Conservation (phyloP, 371 early-diverging fungal species). For the Nematocida sp. region DNA sequence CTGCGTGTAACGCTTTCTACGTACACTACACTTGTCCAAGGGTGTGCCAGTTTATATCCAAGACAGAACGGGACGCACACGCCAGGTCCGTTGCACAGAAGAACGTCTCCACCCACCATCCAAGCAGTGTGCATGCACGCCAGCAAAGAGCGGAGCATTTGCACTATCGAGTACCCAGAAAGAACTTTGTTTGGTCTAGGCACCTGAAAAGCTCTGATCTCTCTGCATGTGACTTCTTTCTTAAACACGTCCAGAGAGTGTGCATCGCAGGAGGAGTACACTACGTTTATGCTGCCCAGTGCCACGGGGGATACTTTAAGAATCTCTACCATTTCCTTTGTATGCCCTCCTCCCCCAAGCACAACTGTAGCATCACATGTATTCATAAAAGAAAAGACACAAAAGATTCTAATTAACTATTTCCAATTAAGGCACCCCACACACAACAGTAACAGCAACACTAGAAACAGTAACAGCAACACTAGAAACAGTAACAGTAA, state of each 20-base stretch:
- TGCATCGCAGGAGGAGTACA: neutral
- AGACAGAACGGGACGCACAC: conserved; percentile 5
- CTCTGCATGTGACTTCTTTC: neutral
- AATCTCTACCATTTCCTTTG: conserved; percentile 39
- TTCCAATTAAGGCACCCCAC: neutral
- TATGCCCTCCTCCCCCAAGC: conserved; percentile 50
- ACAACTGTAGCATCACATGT: neutral
- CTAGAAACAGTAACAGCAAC: too few relatives aligned
- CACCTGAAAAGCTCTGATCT: neutral
- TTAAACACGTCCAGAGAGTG: neutral
- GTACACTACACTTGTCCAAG: conserved; percentile 8
- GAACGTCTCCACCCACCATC: neutral
- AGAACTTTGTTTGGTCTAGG: conserved; percentile 33
- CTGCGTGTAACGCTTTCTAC: conserved; percentile 36
- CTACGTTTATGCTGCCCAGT: neutral
- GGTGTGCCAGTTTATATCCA: neutral
- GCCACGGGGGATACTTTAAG: conserved; percentile 5
- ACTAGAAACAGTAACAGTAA: too few relatives aligned
- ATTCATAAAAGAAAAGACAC: neutral
- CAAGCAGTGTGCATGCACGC: neutral
- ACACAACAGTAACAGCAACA: neutral
- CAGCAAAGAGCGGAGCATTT: conserved; percentile 18
- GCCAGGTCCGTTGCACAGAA: conserved; percentile 48
- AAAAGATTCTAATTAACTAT: neutral
- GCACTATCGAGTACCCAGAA: conserved; percentile 9